These are phyloP conservation scores for Hypoxylon sp. DNA, from an alignment of 2,329 filamentous ascomycete genomes.

Conservation along the genomic window DNA sequence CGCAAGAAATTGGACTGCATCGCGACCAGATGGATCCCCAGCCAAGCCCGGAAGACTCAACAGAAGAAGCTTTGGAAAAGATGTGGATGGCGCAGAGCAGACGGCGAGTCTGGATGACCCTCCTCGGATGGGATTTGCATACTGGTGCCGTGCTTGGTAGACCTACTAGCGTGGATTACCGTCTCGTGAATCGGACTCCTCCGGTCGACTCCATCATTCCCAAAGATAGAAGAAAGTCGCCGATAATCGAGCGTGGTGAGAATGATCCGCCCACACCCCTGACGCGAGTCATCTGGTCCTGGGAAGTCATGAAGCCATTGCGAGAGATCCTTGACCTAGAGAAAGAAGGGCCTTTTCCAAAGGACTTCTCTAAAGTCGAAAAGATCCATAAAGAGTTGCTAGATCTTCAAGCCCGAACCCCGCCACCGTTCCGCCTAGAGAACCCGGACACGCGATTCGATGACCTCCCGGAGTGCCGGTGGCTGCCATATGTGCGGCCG, in stretches of 20 bases:
- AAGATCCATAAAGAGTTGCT: conserved; percentile 66
- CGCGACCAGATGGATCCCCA: conserved; percentile 67
- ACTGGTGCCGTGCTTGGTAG: conserved; percentile 68
- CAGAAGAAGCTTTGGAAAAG: conserved; percentile 67
- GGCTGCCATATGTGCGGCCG: conserved; percentile 65
- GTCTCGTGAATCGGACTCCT: conserved; percentile 62
- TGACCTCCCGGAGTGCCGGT: conserved; percentile 64
- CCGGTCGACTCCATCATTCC: conserved; percentile 69
- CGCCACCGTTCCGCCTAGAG: conserved; percentile 67
- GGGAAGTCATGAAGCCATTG: conserved; percentile 63
- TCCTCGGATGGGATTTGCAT: conserved; percentile 69
- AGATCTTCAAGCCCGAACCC: conserved; percentile 64
- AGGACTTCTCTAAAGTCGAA: conserved; percentile 68
- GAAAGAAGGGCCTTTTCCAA: conserved; percentile 68
- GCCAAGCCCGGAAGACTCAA: conserved; percentile 59
- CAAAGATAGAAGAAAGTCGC: conserved; percentile 62
- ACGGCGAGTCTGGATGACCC: conserved; percentile 69
- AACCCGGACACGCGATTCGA: conserved; percentile 73
- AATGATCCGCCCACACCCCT: conserved; percentile 70
- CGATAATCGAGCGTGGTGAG: conserved; percentile 63
- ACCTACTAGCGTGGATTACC: conserved; percentile 69
- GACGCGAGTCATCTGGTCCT: conserved; percentile 67
- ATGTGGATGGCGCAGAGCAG: conserved; percentile 72
- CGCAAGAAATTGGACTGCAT: conserved; percentile 74
- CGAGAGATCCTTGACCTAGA: conserved; percentile 70